Percentiles rank a stretch among this genome's conserved stretches.
phyloP scores from a whole-genome alignment of 768 basidiomycete species.

The Fibroporia radiculosa region DNA sequence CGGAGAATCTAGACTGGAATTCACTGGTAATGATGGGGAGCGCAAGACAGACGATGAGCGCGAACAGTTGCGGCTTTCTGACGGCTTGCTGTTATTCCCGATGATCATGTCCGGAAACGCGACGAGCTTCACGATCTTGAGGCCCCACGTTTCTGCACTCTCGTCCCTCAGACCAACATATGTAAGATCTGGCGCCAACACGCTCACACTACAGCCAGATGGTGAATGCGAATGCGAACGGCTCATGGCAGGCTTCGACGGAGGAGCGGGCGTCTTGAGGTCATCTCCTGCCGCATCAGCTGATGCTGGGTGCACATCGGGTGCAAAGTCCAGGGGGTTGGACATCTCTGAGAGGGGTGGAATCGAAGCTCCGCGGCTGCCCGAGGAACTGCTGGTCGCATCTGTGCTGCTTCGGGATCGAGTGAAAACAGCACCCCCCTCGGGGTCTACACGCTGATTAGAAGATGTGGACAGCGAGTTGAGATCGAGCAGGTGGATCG shows the following conservation, averaged over 20 bases:
- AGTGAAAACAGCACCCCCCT: slow-evolving; percentile 40
- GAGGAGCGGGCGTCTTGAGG: neutral
- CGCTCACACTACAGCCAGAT: slow-evolving; percentile 47
- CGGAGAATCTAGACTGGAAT: neutral
- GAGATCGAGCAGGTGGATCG: slow-evolving; percentile 16
- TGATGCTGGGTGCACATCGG: neutral
- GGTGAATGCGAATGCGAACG: slow-evolving; percentile 45
- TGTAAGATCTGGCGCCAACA: slow-evolving; percentile 64
- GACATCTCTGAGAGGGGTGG: slow-evolving; percentile 1
- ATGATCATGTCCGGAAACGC: slow-evolving; percentile 65
- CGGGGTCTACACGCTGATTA: slow-evolving; percentile 12
- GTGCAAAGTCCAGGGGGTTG: slow-evolving; percentile 1
- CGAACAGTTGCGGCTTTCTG: neutral
- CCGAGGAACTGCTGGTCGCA: slow-evolving; percentile 17
- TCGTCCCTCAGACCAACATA: slow-evolving; percentile 72
- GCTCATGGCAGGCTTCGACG: slow-evolving; percentile 9
- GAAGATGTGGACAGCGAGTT: slow-evolving; percentile 26
- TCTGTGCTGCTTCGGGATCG: slow-evolving; percentile 36
- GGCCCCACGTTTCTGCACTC: slow-evolving; percentile 60
- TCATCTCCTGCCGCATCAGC: neutral
- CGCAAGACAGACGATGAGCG: slow-evolving; percentile 4
- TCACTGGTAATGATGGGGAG: neutral
- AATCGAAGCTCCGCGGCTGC: neutral
- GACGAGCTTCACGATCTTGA: slow-evolving; percentile 72
- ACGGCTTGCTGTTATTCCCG: neutral